phyloP scores from a whole-genome alignment of 345 rosid genomes.

The Eutrema heterophyllum region DNA sequence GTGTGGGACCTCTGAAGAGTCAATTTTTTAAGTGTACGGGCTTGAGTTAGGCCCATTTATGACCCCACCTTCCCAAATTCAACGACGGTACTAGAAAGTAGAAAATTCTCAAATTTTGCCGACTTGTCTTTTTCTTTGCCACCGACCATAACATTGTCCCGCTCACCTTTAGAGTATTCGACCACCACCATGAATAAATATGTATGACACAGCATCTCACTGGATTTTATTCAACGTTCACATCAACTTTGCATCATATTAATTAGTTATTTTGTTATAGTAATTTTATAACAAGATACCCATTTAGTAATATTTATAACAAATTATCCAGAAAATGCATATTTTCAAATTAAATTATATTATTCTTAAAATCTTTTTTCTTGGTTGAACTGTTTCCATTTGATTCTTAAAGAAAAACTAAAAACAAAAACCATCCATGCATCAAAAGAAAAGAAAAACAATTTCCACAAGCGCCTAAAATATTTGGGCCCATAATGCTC shows the following conservation, averaged over 20 bases:
- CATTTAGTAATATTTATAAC: no score
- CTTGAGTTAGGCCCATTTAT: conserved; percentile 11
- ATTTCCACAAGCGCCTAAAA: neutral
- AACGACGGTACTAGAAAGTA: neutral
- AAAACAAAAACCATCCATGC: neutral
- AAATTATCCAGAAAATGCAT: neutral
- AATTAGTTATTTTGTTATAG: neutral
- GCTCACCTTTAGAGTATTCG: neutral
- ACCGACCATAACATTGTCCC: conserved; percentile 5
- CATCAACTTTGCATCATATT: neutral
- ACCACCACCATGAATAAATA: neutral
- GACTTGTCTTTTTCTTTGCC: conserved; percentile 3
- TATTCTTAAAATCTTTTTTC: neutral
- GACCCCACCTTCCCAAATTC: conserved; percentile 1
- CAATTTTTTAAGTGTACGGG: neutral
- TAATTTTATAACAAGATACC: no score
- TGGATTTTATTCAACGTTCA: neutral
- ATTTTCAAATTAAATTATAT: neutral
- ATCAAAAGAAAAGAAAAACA: no score
- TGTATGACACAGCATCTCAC: neutral
- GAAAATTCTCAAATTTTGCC: neutral
- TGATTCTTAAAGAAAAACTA: neutral
- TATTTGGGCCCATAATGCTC: neutral
- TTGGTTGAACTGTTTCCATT: neutral
- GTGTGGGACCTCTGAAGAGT: neutral